A percentile compares a stretch with the other conserved stretches of the same genome.
Evolutionary conservation across 768 basidiomycete genomes (phyloP).

Genomic region (Collybia sp.): DNA sequence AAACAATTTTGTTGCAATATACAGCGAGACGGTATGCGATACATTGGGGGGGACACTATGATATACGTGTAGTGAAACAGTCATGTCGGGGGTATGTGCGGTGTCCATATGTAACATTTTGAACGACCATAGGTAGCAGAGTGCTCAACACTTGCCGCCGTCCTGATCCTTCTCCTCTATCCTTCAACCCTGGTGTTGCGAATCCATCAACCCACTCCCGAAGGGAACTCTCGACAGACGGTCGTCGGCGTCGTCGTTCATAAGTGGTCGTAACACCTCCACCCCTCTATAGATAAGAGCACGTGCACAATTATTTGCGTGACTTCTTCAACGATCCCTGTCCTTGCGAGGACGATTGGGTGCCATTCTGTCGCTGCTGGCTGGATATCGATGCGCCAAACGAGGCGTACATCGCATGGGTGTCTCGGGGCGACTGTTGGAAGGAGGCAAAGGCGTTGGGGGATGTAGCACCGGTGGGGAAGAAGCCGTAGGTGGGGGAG

Average conservation of each 20-base stretch:
- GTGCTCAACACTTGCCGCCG: too few relatives aligned
- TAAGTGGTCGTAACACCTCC: constrained; percentile 8
- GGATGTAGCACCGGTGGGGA: constrained; percentile 49
- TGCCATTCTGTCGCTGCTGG: constrained; percentile 10
- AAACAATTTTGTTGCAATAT: neutral
- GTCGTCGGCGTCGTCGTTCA: neutral
- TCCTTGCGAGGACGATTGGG: constrained; percentile 14
- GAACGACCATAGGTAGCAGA: neutral
- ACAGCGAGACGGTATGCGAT: constrained; percentile 6
- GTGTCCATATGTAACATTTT: constrained; percentile 2
- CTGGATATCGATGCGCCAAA: constrained; percentile 24
- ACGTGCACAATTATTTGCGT: constrained; percentile 19
- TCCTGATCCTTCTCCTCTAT: too few relatives aligned
- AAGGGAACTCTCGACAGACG: too few relatives aligned
- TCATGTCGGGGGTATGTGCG: constrained; percentile 3
- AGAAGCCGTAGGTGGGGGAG: constrained; percentile 56
- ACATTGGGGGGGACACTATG: constrained; percentile 5
- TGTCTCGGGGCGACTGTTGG: constrained; percentile 58
- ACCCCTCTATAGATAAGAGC: constrained; percentile 3
- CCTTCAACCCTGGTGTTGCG: too few relatives aligned
- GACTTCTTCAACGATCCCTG: constrained; percentile 29
- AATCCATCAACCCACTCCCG: too few relatives aligned
- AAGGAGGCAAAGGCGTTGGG: constrained; percentile 55
- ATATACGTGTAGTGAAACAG: constrained; percentile 5
- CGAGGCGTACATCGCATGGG: constrained; percentile 54